Percentiles rank a stretch among this genome's conserved stretches.
These are phyloP conservation scores for Lactuca saligna DNA, from an alignment of 129 eudicot genomes.

Conservation along the genomic window DNA sequence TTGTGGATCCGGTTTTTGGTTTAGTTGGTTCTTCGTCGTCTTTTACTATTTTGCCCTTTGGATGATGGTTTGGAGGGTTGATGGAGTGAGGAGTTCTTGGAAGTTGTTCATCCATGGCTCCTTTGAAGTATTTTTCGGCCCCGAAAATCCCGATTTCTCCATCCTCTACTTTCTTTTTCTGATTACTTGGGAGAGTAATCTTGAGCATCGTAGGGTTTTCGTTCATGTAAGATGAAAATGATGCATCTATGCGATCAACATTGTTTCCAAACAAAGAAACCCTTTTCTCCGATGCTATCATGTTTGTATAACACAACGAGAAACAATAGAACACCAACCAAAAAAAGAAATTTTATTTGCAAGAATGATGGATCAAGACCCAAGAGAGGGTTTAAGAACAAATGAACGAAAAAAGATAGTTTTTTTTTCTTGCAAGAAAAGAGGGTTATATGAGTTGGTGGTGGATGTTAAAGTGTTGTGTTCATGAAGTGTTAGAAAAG, in stretches of 20 bases:
- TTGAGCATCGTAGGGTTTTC: constrained; percentile 39
- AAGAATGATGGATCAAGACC: constrained; percentile 10
- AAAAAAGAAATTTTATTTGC: constrained; percentile 1
- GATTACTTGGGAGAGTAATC: constrained; percentile 25
- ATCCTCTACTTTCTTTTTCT: constrained; percentile 47
- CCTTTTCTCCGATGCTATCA: constrained; percentile 30
- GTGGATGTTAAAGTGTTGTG: constrained; percentile 7
- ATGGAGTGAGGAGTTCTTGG: constrained; percentile 26
- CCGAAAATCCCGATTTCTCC: constrained; percentile 68
- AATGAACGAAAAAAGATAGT: background rate
- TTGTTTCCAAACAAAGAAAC: constrained; percentile 36
- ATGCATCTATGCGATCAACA: constrained; percentile 39
- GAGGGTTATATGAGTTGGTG: constrained; percentile 16
- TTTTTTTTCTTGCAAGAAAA: constrained; percentile 8
- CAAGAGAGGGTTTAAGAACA: constrained; percentile 6
- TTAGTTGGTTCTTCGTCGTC: constrained; percentile 17
- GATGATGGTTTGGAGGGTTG: constrained; percentile 16
- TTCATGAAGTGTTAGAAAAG: constrained; percentile 33
- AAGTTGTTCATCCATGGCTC: constrained; percentile 43
- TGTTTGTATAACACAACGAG: background rate
- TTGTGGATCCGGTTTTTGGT: constrained; percentile 30
- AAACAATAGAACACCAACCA: constrained; percentile 21
- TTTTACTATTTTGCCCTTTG: constrained; percentile 10
- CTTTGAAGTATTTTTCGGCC: constrained; percentile 76
- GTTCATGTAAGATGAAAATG: constrained; percentile 54